Evolutionary conservation across 2,329 filamentous ascomycete species (phyloP), one percentile per base, ranked within the genome.

Genomic region (Epichloe gansuensis): DNA sequence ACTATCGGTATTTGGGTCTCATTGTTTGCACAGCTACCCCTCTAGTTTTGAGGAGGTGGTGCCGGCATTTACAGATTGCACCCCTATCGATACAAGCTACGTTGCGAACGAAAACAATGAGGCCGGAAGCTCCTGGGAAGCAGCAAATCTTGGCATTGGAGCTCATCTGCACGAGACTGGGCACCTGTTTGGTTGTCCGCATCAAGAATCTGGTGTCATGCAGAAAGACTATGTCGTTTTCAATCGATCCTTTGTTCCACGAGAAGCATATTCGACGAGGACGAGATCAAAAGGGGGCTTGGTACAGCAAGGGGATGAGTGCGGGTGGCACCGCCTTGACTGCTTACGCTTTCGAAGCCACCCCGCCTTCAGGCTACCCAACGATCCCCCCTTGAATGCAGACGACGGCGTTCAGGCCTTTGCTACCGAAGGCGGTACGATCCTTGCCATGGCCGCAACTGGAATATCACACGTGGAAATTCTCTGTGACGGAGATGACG

Each of bases 121-220:
- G 58, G 84, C 84, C 6, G 90, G 90, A 25, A 95, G 87, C 63
- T 93, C 83, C 46, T 97, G 91, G 91, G 91, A 97, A 66, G 83
- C 89, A n/a, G 89, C 88, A 27, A 95, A 91, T 60, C 85, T 95
- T 55, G 90, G 90, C 34, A 94, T 97, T 57, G 91, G 91, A 7
- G 90, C 89, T 9, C 91, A 97, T 66, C 68, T 97, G 47, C 91
- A 95, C 66, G 89, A 96, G 68, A 85, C 85, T 0, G 91, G 91
- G 3, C 91, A 95, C 68, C 68, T 95, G 23, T 86, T 97, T 58
- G 91, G 91, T 48, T 94, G 88, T 58, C 88, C 89, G 9, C 87
- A 94, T 63, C 89, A 94, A 63, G 88, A 93, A 62, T 85, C 74
- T 31, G 91, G 93, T n/a, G 76, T 97, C 55, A 97, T 97, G 91